These are phyloP conservation scores for Volutella citrinella DNA, from an alignment of 2,329 filamentous ascomycete genomes.

Conservation along the genomic window DNA sequence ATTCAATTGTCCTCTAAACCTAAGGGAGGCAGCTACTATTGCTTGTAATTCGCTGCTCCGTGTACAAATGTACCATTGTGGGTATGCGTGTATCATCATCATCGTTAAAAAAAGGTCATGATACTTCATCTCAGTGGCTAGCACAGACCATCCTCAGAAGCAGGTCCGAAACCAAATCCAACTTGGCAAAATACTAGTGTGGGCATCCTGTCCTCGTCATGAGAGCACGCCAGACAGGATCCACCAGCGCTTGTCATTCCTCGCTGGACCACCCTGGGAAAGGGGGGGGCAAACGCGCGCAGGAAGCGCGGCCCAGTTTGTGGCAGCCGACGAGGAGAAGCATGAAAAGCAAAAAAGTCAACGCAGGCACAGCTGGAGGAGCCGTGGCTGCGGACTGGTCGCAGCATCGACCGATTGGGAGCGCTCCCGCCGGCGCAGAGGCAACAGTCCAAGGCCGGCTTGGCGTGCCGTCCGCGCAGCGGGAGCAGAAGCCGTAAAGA, in stretches of 20 bases:
- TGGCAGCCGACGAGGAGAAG: too few species aligned
- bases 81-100: too few species aligned
- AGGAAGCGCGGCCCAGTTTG: too few species aligned
- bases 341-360: conserved; percentile 29
- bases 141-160: conserved; percentile 26
- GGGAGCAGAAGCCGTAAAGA: conserved; percentile 25
- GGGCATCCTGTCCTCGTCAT: conserved; percentile 23
- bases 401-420: conserved; percentile 54
- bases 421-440: conserved; percentile 21
- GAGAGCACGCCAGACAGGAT: conserved; percentile 14
- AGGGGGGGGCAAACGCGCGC: too few species aligned
- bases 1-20: conserved; percentile 53
- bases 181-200: conserved; percentile 19
- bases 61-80: too few species aligned
- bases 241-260: conserved; percentile 21
- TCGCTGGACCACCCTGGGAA: too few species aligned
- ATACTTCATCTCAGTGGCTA: conserved; percentile 29
- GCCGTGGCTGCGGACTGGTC: conserved; percentile 38
- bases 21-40: conserved; percentile 17
- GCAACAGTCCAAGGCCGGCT: conserved; percentile 43
- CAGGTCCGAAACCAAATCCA: conserved; percentile 30
- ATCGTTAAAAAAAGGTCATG: too few species aligned
- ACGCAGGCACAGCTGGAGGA: conserved; percentile 23
- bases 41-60: too few species aligned
- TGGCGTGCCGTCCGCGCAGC: conserved; percentile 32